phyloP scores from a whole-genome alignment of 257 asterid species.

The Linaria vulgaris region DNA sequence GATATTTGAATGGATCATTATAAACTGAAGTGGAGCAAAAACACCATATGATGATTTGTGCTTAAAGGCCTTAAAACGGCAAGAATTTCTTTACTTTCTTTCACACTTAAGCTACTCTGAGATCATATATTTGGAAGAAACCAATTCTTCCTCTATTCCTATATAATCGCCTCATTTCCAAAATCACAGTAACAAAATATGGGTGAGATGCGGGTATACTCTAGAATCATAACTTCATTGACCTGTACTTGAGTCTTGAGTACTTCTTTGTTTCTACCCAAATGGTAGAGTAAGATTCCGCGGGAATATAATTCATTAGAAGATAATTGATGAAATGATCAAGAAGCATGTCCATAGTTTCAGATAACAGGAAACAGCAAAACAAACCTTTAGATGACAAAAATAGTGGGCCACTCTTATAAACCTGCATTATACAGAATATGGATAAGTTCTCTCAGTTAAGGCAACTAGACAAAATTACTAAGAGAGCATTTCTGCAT shows the following conservation, averaged over 20 bases:
- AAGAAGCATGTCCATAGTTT: constrained; percentile 3
- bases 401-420: constrained; percentile 88
- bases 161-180: too few species aligned
- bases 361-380: constrained; percentile 24
- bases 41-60: too few species aligned
- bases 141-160: too few species aligned
- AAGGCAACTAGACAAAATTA: not conserved
- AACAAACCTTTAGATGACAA: constrained; percentile 88
- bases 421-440: constrained; percentile 62
- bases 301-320: not conserved
- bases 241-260: not conserved
- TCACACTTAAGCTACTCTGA: too few species aligned
- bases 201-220: not conserved
- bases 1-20: too few species aligned
- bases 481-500: not conserved
- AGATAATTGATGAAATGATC: constrained; percentile 5
- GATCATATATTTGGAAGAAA: too few species aligned
- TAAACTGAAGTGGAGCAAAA: too few species aligned
- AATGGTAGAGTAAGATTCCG: not conserved
- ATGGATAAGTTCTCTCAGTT: constrained; percentile 16
- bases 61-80: too few species aligned
- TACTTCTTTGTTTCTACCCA: too few species aligned
- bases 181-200: too few species aligned
- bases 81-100: too few species aligned
- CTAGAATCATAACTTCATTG: not conserved